phyloP scores from a whole-genome alignment of 2,329 filamentous ascomycete genomes.

The Botrytis elliptica region DNA sequence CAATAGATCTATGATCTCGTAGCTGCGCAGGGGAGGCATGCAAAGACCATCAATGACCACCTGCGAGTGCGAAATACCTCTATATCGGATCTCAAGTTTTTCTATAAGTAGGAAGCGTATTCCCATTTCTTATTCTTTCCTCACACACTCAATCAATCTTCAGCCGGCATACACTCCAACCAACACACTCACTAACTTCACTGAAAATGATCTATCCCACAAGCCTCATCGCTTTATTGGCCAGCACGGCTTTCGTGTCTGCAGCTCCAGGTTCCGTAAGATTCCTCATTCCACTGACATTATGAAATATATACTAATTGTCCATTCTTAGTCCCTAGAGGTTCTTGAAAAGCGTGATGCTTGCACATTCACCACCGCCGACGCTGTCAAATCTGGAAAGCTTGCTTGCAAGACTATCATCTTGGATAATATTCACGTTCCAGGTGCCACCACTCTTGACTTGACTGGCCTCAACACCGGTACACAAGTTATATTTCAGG shows the following conservation, averaged over 20 bases:
- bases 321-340: background rate
- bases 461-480: slow-evolving; percentile 52
- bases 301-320: background rate
- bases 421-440: slow-evolving; percentile 53
- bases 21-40: too few species aligned
- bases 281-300: too few species aligned
- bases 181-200: background rate
- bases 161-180: too few species aligned
- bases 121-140: background rate
- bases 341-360: slow-evolving; percentile 21
- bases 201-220: background rate
- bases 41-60: too few species aligned
- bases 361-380: slow-evolving; percentile 53
- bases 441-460: slow-evolving; percentile 58
- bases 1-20: background rate
- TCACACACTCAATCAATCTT: background rate
- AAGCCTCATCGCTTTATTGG: background rate
- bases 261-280: background rate
- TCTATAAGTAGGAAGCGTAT: background rate
- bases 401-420: slow-evolving; percentile 53
- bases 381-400: slow-evolving; percentile 49
- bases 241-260: background rate
- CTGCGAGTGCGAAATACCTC: too few species aligned
- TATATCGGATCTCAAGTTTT: background rate
- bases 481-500: slow-evolving; percentile 39